Evolutionary conservation across 1,284 basidiomycete species (phyloP), one percentile per base, ranked within the genome.

Genomic region (Phlebopus sp.): DNA sequence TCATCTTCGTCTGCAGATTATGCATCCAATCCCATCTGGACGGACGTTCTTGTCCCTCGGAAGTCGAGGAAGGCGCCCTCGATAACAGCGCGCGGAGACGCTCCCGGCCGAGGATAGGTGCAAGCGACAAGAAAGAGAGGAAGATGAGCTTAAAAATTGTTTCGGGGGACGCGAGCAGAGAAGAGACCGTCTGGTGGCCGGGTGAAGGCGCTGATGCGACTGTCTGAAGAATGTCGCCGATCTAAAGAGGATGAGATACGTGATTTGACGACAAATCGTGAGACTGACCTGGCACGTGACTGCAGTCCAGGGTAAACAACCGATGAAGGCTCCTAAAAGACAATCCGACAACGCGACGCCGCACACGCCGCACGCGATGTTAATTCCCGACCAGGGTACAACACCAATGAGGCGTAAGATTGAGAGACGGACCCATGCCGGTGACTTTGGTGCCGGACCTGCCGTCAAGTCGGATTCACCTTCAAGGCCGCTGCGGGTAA

Each of bases 381-480:
- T 96, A 73, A 96, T 92, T 46, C 90, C 92, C 45, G 89, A 91
- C 92, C 92, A 96, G 4, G 92, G 92, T 8, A 96, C 90, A 45
- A 96, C 82, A 21, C 92, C 92, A 62, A 94, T 81, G 44, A 94
- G 82, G 37, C 92, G 82, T 57, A 96, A 80, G 51, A 94, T 78
- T 5, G 90, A 84, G 41, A 95, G 72, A 29, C 91, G 81, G 30
- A 92, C 83, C 92, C 92, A 95, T 2, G 87, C 76, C 7, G 85
- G 75, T 4, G 86, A 81, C 53, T 68, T 76, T 32, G 68, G 59
- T 13, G 61, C 62, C 23, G 69, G 59, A 15, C 45, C 63, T 55
- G 58, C 59, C 19, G 66, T 59, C 5, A 69, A 56, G 56, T 72
- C 68, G 10, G 68, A 68, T 27, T 69, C 68, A 23, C 85, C 71